These are phyloP conservation scores for Populus ilicifolia DNA, from an alignment of 345 rosid genomes.

Conservation along the genomic window DNA sequence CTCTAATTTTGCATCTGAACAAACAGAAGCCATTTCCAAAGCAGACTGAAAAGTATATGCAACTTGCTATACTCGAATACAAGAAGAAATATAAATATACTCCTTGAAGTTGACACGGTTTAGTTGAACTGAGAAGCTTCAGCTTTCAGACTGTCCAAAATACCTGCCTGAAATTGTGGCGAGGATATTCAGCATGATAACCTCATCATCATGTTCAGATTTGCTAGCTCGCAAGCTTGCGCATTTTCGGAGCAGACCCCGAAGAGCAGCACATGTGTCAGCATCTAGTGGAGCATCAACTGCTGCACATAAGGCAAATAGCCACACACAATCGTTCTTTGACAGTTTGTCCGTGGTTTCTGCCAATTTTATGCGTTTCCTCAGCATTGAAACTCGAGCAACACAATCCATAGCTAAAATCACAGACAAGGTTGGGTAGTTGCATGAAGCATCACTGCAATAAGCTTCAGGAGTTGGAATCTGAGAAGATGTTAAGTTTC, in stretches of 20 bases:
- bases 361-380: constrained; percentile 47
- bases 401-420: constrained; percentile 67
- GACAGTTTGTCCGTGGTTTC: constrained; percentile 40
- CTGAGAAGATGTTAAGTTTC: not conserved
- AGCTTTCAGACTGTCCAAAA: constrained; percentile 66
- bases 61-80: no score
- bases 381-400: constrained; percentile 57
- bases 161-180: constrained; percentile 70
- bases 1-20: no score
- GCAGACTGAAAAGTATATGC: no score
- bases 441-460: constrained; percentile 15
- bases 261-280: constrained; percentile 62
- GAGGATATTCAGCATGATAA: constrained; percentile 66
- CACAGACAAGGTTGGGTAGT: constrained; percentile 42
- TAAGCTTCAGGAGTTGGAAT: constrained; percentile 6
- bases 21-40: no score
- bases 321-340: constrained; percentile 57
- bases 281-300: constrained; percentile 71
- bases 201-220: constrained; percentile 64
- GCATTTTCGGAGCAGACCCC: constrained; percentile 69
- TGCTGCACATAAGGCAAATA: constrained; percentile 70
- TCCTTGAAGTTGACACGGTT: not conserved
- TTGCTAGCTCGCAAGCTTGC: constrained; percentile 63
- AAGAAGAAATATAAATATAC: not conserved
- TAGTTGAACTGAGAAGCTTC: not conserved